A percentile compares a stretch with the other conserved stretches of the same genome.
phyloP scores from a whole-genome alignment of 2,329 filamentous ascomycete species.

The Nothophaeocryptopus gaeumannii region DNA sequence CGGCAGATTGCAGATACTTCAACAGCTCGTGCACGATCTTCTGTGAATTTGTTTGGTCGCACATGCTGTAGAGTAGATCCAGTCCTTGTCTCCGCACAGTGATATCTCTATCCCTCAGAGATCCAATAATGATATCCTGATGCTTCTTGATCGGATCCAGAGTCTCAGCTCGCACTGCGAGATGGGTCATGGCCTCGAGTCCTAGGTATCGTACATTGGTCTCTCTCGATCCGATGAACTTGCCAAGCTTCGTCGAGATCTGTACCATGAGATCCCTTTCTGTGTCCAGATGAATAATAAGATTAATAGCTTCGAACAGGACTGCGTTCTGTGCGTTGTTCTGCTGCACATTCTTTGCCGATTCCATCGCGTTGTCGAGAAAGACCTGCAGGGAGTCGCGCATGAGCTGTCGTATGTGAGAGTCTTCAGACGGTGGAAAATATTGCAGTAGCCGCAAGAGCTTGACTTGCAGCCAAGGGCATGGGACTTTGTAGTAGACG shows the following conservation, averaged over 20 bases:
- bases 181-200: slow-evolving; percentile 95
- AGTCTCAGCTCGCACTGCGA: slow-evolving; percentile 89
- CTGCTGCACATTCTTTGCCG: slow-evolving; percentile 97
- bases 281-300: slow-evolving; percentile 95
- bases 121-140: slow-evolving; percentile 91
- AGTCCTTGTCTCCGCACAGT: slow-evolving; percentile 94
- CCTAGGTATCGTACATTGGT: slow-evolving; percentile 97
- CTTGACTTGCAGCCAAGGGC: slow-evolving; percentile 97
- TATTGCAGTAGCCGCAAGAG: slow-evolving; percentile 88
- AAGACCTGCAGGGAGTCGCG: slow-evolving; percentile 89
- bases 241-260: slow-evolving; percentile 83
- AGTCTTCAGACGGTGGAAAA: slow-evolving; percentile 93
- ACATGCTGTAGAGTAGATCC: slow-evolving; percentile 99
- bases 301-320: slow-evolving; percentile 95
- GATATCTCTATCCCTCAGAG: slow-evolving; percentile 91
- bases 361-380: slow-evolving; percentile 84
- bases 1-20: slow-evolving; percentile 90
- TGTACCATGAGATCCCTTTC: slow-evolving; percentile 94
- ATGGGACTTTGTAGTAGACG: slow-evolving; percentile 98
- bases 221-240: slow-evolving; percentile 94
- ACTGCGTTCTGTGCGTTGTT: slow-evolving; percentile 99
- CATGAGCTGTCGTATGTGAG: slow-evolving; percentile 85
- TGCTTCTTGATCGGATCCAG: slow-evolving; percentile 97
- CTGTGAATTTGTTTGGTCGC: slow-evolving; percentile 89
- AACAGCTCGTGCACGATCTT: slow-evolving; percentile 91